Conservation (phyloP, 768 basidiomycete genomes). For the Leccinellum rugosiceps region DNA sequence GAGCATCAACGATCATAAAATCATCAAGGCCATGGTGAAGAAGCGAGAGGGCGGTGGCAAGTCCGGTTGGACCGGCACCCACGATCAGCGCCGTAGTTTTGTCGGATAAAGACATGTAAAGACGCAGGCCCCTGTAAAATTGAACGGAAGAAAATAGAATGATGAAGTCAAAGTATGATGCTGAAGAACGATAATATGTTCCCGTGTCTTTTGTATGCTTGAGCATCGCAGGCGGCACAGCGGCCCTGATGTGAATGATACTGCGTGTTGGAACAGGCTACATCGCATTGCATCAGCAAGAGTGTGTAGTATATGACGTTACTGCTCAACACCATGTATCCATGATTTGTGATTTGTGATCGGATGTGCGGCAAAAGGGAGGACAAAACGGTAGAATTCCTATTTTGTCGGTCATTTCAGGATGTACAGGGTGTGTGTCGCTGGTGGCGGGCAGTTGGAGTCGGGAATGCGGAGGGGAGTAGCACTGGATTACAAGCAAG, state of each 20-base stretch:
- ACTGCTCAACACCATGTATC: neutral
- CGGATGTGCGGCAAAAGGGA: neutral
- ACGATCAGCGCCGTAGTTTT: constrained; percentile 45
- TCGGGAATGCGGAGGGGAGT: no score
- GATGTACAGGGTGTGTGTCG: neutral
- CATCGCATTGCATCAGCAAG: neutral
- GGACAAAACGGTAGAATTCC: neutral
- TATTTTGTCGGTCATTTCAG: neutral
- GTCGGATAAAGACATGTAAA: constrained; percentile 26
- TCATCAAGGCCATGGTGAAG: constrained; percentile 38
- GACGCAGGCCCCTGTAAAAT: no score
- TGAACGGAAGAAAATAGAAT: no score
- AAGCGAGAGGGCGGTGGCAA: constrained; percentile 46
- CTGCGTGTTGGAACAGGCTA: no score
- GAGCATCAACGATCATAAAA: constrained; percentile 43
- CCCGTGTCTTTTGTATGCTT: no score
- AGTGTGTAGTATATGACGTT: neutral
- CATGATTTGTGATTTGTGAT: neutral
- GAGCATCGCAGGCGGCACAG: no score
- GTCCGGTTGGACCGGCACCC: constrained; percentile 50
- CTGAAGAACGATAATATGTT: no score
- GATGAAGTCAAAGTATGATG: no score
- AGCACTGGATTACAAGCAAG: no score
- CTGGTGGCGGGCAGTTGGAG: neutral
- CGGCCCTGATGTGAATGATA: no score